phyloP scores from a whole-genome alignment of 108 stramenopile species.

The Seminavis robusta region DNA sequence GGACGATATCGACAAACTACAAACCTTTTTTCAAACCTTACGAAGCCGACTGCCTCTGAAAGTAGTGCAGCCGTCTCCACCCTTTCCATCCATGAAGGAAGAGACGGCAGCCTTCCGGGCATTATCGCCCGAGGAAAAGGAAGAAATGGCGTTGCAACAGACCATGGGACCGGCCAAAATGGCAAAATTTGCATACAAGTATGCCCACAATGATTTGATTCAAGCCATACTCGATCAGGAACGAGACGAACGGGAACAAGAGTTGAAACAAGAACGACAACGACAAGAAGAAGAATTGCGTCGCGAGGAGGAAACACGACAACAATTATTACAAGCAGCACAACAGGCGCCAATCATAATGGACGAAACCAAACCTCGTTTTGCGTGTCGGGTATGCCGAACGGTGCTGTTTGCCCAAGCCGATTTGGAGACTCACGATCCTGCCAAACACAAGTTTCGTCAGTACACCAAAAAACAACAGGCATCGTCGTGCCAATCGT shows the following conservation, averaged over 20 bases:
- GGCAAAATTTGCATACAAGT: conserved; percentile 43
- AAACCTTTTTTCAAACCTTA: conserved; percentile 37
- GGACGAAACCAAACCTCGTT: conserved; percentile 32
- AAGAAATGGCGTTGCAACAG: conserved; percentile 21
- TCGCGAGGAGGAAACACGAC: not conserved
- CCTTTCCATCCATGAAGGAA: conserved; percentile 52
- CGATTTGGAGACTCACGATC: conserved; percentile 57
- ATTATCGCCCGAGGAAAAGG: conserved; percentile 39
- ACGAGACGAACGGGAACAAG: not conserved
- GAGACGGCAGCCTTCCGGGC: conserved; percentile 65
- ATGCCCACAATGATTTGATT: conserved; percentile 18
- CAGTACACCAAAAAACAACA: conserved; percentile 13
- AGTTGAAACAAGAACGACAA: not conserved
- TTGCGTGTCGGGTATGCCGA: conserved; percentile 74
- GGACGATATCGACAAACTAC: conserved; percentile 48
- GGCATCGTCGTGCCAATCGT: not conserved
- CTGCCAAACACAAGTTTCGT: conserved; percentile 42
- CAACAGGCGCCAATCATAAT: not conserved
- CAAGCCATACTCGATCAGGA: not conserved
- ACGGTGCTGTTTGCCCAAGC: conserved; percentile 57
- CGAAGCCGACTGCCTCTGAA: conserved; percentile 13
- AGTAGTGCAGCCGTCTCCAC: conserved; percentile 49
- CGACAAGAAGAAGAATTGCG: not conserved
- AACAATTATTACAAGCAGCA: not conserved
- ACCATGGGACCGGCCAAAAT: conserved; percentile 78